Conservation (phyloP, 208 protist genomes). For the Trichomonas gallinae region DNA sequence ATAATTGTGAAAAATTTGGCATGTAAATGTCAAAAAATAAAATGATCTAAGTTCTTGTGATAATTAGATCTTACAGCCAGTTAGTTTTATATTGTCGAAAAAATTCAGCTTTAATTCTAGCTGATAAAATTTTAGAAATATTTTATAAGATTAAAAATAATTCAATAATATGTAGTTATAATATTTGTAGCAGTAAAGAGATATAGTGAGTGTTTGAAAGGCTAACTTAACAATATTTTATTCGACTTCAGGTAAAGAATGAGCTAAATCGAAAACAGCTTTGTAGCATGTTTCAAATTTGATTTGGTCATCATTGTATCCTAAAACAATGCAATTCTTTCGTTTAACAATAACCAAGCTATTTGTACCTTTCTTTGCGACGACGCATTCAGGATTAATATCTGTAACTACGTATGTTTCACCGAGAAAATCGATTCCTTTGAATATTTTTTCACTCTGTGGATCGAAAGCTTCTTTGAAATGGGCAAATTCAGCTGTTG, state of each 20-base stretch:
- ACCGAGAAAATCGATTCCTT: not conserved
- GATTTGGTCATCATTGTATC: slow-evolving; percentile 11
- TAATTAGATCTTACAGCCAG: too few species aligned
- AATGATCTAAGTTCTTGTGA: too few species aligned
- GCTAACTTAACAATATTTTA: not conserved
- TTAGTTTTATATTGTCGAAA: too few species aligned
- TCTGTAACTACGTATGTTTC: not conserved
- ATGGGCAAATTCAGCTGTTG: not conserved
- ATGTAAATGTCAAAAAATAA: too few species aligned
- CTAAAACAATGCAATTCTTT: not conserved
- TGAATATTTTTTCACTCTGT: not conserved
- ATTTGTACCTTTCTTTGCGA: not conserved
- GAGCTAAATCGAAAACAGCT: not conserved
- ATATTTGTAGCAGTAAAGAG: too few species aligned
- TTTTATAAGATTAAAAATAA: too few species aligned
- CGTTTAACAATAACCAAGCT: not conserved
- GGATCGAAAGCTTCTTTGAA: not conserved
- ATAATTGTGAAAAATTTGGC: too few species aligned
- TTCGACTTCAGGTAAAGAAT: not conserved
- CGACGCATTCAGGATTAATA: not conserved
- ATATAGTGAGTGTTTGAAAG: too few species aligned
- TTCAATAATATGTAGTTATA: too few species aligned
- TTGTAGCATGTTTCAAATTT: not conserved
- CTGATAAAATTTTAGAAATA: too few species aligned
- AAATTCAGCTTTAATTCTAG: too few species aligned